phyloP scores from a whole-genome alignment of 1,284 basidiomycete genomes.

The Tilletia horrida region DNA sequence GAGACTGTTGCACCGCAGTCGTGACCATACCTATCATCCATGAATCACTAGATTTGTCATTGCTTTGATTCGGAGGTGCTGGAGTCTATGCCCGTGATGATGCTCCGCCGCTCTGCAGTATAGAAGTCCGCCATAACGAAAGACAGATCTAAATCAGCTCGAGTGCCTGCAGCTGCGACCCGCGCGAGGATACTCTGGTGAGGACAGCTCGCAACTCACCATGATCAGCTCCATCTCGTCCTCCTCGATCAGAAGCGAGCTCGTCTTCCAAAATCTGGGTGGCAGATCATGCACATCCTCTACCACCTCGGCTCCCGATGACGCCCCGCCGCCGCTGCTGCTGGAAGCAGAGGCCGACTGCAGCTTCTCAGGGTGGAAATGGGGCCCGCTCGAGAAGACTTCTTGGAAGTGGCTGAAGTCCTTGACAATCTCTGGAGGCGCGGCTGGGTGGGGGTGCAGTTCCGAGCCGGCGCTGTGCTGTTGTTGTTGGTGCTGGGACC shows the following conservation, averaged over 20 bases:
- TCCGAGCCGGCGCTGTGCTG: background rate
- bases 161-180: no score
- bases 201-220: no score
- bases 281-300: constrained; percentile 38
- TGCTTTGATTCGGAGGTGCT: no score
- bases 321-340: background rate
- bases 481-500: constrained; percentile 15
- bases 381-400: constrained; percentile 44
- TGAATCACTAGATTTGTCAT: no score
- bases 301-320: constrained; percentile 1
- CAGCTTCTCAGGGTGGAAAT: constrained; percentile 50
- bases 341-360: constrained; percentile 10
- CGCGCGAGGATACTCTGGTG: no score
- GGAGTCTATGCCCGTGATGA: no score
- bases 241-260: constrained; percentile 33
- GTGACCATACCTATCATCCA: no score
- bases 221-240: constrained; percentile 52
- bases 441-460: constrained; percentile 51
- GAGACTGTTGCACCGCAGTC: no score
- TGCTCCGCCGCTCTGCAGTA: no score
- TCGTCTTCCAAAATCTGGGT: constrained; percentile 49
- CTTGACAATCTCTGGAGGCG: constrained; percentile 37
- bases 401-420: constrained; percentile 48
- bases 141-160: no score
- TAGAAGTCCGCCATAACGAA: no score